Evolutionary conservation across 2,329 filamentous ascomycete genomes (phyloP).

Genomic region (Aspergillus ruber): DNA sequence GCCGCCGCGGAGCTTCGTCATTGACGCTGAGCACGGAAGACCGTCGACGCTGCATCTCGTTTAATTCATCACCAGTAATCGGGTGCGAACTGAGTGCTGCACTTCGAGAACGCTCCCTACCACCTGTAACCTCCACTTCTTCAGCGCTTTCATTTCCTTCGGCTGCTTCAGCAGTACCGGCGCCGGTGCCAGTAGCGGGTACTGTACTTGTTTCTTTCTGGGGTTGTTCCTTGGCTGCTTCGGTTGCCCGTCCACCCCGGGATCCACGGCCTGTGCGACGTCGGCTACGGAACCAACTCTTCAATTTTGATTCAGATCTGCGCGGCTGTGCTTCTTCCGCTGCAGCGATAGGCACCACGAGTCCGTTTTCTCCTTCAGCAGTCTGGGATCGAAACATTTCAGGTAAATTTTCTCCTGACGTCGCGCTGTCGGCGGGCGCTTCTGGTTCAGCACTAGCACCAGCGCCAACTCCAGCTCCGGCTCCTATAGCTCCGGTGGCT

Average conservation of each 20-base stretch:
- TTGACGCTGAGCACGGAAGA: conserved; percentile 4
- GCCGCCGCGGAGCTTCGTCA: conserved; percentile 5
- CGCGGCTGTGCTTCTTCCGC: conserved; percentile 10
- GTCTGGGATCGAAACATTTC: conserved; percentile 5
- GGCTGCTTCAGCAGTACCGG: conserved; percentile 14
- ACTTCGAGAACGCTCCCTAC: conserved; percentile 11
- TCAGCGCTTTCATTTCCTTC: conserved; percentile 4
- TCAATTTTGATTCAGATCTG: conserved; percentile 27
- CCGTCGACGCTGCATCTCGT: conserved; percentile 7
- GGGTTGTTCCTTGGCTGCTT: conserved; percentile 3
- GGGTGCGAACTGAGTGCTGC: conserved; percentile 29
- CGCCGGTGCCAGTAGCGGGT: conserved; percentile 10
- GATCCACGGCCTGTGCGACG: conserved; percentile 22
- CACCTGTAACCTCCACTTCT: background rate
- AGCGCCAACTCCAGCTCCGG: no score
- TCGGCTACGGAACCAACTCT: conserved; percentile 28
- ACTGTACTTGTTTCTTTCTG: background rate
- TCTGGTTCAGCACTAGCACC: background rate
- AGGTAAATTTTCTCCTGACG: background rate
- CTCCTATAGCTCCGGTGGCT: background rate
- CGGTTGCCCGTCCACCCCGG: conserved; percentile 14
- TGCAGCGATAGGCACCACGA: conserved; percentile 3
- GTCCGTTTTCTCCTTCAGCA: background rate
- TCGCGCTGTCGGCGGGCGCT: background rate
- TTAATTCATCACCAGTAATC: conserved; percentile 18